phyloP scores from a whole-genome alignment of 371 early-diverging fungal genomes.

The Apophysomyces elegans region DNA sequence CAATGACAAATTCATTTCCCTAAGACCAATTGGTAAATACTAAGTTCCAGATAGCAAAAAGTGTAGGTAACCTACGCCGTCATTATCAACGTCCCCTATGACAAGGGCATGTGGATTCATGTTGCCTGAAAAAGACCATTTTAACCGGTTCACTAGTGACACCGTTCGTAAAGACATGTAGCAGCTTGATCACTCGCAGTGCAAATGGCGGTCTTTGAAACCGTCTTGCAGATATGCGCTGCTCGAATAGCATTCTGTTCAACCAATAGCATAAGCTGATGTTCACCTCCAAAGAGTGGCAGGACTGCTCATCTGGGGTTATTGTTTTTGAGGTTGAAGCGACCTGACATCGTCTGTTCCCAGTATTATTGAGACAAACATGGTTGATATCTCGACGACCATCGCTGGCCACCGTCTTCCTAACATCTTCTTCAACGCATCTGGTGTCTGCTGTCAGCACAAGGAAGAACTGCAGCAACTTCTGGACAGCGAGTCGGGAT shows the following conservation, averaged over 20 bases:
- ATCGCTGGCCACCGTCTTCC: conserved; percentile 52
- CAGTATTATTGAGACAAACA: not conserved
- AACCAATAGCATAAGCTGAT: no score
- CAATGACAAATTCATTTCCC: conserved; percentile 86
- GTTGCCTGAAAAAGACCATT: conserved; percentile 84
- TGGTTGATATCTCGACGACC: conserved; percentile 52
- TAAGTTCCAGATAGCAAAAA: not conserved
- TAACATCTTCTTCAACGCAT: conserved; percentile 55
- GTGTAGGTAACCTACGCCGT: conserved; percentile 55
- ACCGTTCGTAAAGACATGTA: conserved; percentile 54
- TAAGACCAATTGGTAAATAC: conserved; percentile 24
- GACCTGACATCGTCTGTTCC: no score
- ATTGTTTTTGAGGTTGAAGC: no score
- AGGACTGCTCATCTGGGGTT: not conserved
- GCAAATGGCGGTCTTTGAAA: not conserved
- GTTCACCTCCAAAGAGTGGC: not conserved
- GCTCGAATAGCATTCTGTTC: no score
- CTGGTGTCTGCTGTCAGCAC: conserved; percentile 52
- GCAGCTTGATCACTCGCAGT: not conserved
- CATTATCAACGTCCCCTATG: conserved; percentile 83
- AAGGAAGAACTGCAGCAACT: conserved; percentile 43
- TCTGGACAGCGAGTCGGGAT: conserved; percentile 48
- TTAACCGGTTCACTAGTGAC: conserved; percentile 73
- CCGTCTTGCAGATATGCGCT: no score
- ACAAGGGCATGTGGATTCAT: conserved; percentile 81